Evolutionary conservation across 148 eudicot genomes (phyloP).

Genomic region (Spergularia marina): DNA sequence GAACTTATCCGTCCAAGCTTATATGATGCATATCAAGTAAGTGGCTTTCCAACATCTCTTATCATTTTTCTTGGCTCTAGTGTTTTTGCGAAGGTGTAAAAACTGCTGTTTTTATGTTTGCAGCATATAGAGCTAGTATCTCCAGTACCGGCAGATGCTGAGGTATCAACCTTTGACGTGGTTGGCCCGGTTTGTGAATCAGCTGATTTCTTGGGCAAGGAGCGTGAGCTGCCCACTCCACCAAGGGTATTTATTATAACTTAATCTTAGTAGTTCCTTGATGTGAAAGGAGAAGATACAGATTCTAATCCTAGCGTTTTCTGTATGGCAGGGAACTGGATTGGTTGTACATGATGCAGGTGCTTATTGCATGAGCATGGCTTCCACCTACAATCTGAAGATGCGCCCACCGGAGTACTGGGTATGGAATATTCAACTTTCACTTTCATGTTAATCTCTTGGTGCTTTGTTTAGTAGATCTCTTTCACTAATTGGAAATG

Average conservation of each 20-base stretch:
- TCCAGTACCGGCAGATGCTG: constrained; percentile 60
- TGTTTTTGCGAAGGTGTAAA: neutral
- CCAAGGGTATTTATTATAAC: constrained; percentile 40
- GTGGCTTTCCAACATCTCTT: neutral
- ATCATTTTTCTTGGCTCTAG: neutral
- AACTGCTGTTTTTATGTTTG: constrained; percentile 5
- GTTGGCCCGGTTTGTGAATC: constrained; percentile 99
- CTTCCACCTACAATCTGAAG: constrained; percentile 97
- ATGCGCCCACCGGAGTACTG: constrained; percentile 99
- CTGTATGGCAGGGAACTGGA: constrained; percentile 62
- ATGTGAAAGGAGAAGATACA: neutral
- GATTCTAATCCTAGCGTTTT: neutral
- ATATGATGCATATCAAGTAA: constrained; percentile 89
- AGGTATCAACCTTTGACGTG: constrained; percentile 68
- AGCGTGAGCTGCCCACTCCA: constrained; percentile 80
- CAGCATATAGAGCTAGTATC: constrained; percentile 94
- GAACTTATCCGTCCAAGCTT: constrained; percentile 97
- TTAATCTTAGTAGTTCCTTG: neutral
- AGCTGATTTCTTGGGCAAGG: constrained; percentile 95
- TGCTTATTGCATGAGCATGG: constrained; percentile 99
- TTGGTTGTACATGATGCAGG: constrained; percentile 98
- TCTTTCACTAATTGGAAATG: neutral
- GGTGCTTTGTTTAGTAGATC: neutral
- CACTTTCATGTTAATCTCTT: neutral
- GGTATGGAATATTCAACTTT: constrained; percentile 41